Evolutionary conservation across 1,284 basidiomycete species (phyloP).

Genomic region (Amylostereum chailletii): DNA sequence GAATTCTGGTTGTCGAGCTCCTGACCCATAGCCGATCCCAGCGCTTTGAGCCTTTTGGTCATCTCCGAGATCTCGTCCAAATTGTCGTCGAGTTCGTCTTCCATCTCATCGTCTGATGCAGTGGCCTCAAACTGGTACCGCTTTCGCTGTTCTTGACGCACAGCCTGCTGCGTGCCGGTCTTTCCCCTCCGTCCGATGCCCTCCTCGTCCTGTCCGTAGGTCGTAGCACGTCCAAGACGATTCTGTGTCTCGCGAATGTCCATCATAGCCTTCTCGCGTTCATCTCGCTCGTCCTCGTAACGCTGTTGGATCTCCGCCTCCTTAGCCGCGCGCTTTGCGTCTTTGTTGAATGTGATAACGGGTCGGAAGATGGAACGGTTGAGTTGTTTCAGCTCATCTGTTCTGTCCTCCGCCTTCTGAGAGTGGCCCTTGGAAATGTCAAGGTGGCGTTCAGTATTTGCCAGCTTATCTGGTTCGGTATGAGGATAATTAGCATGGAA

Average conservation of each 20-base stretch:
- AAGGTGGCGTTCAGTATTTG: conserved; percentile 93
- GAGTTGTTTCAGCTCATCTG: conserved; percentile 89
- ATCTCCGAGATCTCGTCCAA: conserved; percentile 83
- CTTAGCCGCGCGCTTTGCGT: conserved; percentile 82
- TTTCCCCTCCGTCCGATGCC: conserved; percentile 33
- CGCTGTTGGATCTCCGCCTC: conserved; percentile 85
- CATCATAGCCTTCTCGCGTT: conserved; percentile 78
- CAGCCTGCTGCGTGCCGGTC: conserved; percentile 37
- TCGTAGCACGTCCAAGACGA: conserved; percentile 71
- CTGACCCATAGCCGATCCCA: conserved; percentile 79
- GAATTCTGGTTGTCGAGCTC: conserved; percentile 74
- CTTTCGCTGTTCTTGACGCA: conserved; percentile 64
- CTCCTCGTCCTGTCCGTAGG: conserved; percentile 47
- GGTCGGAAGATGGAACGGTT: conserved; percentile 95
- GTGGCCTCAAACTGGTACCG: conserved; percentile 94
- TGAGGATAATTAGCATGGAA: conserved; percentile 5
- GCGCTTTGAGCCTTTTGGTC: conserved; percentile 75
- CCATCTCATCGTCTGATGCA: conserved; percentile 92
- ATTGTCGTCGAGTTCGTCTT: conserved; percentile 82
- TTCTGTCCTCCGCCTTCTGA: conserved; percentile 85
- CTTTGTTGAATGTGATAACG: conserved; percentile 86
- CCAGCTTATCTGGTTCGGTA: conserved; percentile 63
- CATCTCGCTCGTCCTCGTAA: conserved; percentile 83
- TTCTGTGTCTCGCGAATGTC: conserved; percentile 86
- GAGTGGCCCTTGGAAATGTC: conserved; percentile 92